Evolutionary conservation across 2,329 filamentous ascomycete genomes (phyloP).

Genomic region (Cordyceps militaris): DNA sequence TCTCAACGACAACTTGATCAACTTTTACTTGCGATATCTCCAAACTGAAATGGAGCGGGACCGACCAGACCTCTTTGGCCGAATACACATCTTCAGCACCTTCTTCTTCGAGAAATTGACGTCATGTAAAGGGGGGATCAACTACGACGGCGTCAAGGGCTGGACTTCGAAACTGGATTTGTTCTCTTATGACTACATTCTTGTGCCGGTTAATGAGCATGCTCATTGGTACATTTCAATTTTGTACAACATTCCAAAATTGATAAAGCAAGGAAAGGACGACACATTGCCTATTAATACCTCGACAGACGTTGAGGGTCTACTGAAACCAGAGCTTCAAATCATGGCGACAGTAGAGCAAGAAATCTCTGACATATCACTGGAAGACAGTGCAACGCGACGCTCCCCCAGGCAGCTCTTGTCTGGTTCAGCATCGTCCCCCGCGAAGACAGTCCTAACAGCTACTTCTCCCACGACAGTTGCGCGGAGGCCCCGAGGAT

Average conservation of each 20-base stretch:
- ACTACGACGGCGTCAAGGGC: conserved; percentile 75
- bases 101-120: conserved; percentile 82
- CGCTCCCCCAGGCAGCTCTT: conserved; percentile 3
- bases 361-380: conserved; percentile 19
- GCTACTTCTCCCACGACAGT: neutral
- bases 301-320: conserved; percentile 9
- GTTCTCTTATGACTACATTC: conserved; percentile 77
- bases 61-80: conserved; percentile 48
- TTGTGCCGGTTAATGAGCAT: conserved; percentile 85
- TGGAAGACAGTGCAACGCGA: conserved; percentile 17
- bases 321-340: conserved; percentile 7
- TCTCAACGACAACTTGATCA: conserved; percentile 87
- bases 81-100: conserved; percentile 84
- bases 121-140: conserved; percentile 51
- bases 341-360: conserved; percentile 17
- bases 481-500: conserved; percentile 8
- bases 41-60: conserved; percentile 52
- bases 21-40: conserved; percentile 75
- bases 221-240: conserved; percentile 93
- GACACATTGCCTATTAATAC: conserved; percentile 14
- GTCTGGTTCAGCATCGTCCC: neutral
- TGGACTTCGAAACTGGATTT: conserved; percentile 87
- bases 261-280: conserved; percentile 21
- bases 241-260: conserved; percentile 74
- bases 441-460: neutral